Evolutionary conservation across 2,329 filamentous ascomycete genomes (phyloP).

Genomic region (Magnaporthiopsis poae): DNA sequence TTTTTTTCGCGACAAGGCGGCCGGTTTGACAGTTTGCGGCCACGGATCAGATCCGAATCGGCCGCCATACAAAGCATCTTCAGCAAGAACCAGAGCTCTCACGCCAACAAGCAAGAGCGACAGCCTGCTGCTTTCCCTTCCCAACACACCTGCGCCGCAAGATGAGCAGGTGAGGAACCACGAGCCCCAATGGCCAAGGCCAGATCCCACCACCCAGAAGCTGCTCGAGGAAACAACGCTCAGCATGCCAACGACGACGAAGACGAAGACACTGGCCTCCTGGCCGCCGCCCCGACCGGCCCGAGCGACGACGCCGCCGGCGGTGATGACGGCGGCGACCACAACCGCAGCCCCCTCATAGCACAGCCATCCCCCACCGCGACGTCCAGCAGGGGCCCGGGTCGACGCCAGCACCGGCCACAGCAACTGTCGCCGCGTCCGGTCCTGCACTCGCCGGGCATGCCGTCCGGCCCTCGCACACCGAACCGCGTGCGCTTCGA

Average conservation of each 20-base stretch:
- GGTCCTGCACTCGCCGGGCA: slow-evolving; percentile 3
- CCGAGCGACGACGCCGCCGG: background rate
- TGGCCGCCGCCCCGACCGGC: background rate
- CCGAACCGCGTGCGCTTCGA: slow-evolving; percentile 69
- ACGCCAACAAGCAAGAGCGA: background rate
- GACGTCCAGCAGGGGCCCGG: background rate
- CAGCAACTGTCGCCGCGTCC: background rate
- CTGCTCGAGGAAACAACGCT: slow-evolving; percentile 3
- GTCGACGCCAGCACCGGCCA: background rate
- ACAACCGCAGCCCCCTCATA: background rate
- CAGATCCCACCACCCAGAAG: slow-evolving; percentile 5
- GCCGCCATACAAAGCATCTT: background rate
- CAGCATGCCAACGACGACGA: slow-evolving; percentile 4
- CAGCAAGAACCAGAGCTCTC: too few species aligned
- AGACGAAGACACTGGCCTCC: slow-evolving; percentile 6
- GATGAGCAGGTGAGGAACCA: slow-evolving; percentile 6
- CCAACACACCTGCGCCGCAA: background rate
- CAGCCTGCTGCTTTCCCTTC: background rate
- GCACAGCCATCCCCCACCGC: too few species aligned
- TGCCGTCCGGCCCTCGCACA: slow-evolving; percentile 39
- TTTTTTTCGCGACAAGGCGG: background rate
- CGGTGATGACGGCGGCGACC: background rate
- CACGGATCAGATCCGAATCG: background rate
- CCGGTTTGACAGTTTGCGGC: background rate
- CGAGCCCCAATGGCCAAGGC: slow-evolving; percentile 7